Evolutionary conservation across 768 basidiomycete genomes (phyloP), one percentile per base, ranked within the genome.

Genomic region (Porphyrellus cyaneotinctus): DNA sequence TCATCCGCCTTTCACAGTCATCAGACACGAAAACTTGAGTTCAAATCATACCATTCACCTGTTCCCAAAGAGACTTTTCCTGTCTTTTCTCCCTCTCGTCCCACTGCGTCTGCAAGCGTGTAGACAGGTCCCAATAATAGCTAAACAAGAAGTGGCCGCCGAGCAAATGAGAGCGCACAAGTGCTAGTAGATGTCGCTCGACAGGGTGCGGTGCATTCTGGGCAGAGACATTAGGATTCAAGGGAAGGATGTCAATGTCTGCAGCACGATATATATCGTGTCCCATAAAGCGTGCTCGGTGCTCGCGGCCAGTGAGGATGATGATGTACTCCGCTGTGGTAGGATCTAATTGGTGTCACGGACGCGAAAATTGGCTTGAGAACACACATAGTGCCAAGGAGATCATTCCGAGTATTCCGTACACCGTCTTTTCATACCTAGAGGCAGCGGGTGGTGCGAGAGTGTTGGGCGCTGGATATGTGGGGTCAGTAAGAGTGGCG

Each of bases 101-200:
- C 78, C 84, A 85, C 67, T 97, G 95, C 33, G 79, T 75, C 77
- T 99, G 94, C 52, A 98, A 70, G 41, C 89, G 77, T 50, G 87
- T 82, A 13, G 97, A 95, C 58, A 99, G 66, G 68, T 98, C 93
- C 79, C 84, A 95, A 2, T 78, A 82, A 68, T 97, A 97, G 56
- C 89, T 90, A 72, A 93, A 97, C 65, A 94, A 78, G 65, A 98
- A 91, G 47, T 77, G 76, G n/a, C 91, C 91, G 17, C 79, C 74
- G 48, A 78, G 75, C 18, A 98, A 74, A 68, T 98, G 95, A 32
- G 87, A 85, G 55, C 87, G 85, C 50, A 97, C 83, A 28, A 98
- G 85, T 4, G 84, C 85, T 36, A 97, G 74, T 6, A 98, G 75
- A 66, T 95, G 91, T 13, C 84, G 80, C 74, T 99, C 97, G 22